Percentiles rank a stretch among this genome's conserved stretches.
These are phyloP conservation scores for Sporothrix phasma DNA, from an alignment of 2,329 filamentous ascomycete species.

Conservation along the genomic window DNA sequence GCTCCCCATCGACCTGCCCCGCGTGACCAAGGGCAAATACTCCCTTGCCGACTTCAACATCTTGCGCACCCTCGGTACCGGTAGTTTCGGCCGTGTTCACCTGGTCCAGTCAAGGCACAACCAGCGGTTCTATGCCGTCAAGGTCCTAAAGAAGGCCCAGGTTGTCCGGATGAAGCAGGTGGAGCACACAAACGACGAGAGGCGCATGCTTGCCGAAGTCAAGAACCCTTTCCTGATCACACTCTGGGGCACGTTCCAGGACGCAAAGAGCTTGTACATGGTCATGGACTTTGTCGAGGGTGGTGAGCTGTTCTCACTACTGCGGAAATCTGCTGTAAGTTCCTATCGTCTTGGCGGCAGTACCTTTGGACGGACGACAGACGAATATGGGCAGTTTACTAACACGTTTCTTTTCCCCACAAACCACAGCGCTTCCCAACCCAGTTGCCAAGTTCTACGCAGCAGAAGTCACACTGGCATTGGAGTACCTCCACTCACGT, in stretches of 20 bases:
- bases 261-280: slow-evolving; percentile 95
- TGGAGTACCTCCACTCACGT: slow-evolving; percentile 89
- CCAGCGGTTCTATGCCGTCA: slow-evolving; percentile 94
- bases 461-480: slow-evolving; percentile 86
- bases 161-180: slow-evolving; percentile 99
- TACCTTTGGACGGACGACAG: not conserved
- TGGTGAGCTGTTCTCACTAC: slow-evolving; percentile 88
- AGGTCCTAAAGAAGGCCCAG: slow-evolving; percentile 96
- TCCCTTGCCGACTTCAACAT: slow-evolving; percentile 84
- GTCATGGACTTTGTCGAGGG: slow-evolving; percentile 99
- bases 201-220: slow-evolving; percentile 89
- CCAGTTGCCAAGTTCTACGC: slow-evolving; percentile 99
- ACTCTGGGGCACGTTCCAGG: slow-evolving; percentile 96
- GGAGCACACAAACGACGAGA: slow-evolving; percentile 97
- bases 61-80: slow-evolving; percentile 84
- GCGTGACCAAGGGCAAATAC: slow-evolving; percentile 95
- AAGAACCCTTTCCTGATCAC: slow-evolving; percentile 98
- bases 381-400: not conserved
- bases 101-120: slow-evolving; percentile 97
- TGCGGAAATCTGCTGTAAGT: slow-evolving; percentile 82
- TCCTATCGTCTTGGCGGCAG: not conserved
- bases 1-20: slow-evolving; percentile 28
- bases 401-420: not conserved
- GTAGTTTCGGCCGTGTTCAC: slow-evolving; percentile 93
- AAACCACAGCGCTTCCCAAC: slow-evolving; percentile 83